These are phyloP conservation scores for Crucibulum laeve DNA, from an alignment of 768 basidiomycete species.

Conservation along the genomic window DNA sequence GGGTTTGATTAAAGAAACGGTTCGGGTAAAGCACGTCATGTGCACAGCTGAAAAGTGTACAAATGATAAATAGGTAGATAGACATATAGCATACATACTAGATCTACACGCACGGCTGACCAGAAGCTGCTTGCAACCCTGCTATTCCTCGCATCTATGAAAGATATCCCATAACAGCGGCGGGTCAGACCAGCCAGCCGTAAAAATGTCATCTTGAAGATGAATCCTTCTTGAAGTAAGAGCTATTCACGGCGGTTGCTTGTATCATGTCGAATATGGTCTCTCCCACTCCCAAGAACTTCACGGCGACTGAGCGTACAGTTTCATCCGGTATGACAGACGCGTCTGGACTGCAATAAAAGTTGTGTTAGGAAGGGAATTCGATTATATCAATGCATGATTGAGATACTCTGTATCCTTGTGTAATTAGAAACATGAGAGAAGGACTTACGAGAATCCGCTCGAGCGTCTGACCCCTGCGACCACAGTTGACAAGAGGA, in stretches of 20 bases:
- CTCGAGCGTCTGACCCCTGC: constrained; percentile 90
- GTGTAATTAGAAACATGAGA: not conserved
- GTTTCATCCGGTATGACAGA: constrained; percentile 73
- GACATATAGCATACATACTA: too few species aligned
- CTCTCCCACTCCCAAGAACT: constrained; percentile 84
- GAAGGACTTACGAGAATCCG: constrained; percentile 79
- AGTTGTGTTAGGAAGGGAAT: constrained; percentile 5
- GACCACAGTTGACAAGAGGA: constrained; percentile 82
- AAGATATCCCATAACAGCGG: too few species aligned
- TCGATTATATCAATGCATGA: too few species aligned
- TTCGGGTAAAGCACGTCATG: too few species aligned
- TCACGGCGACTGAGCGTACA: constrained; percentile 69
- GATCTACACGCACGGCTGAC: too few species aligned
- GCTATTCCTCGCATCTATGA: too few species aligned
- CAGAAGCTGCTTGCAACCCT: too few species aligned
- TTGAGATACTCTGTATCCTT: too few species aligned
- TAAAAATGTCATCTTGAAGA: constrained; percentile 3
- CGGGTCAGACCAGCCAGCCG: constrained; percentile 11
- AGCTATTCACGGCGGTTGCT: constrained; percentile 80
- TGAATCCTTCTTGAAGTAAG: constrained; percentile 68
- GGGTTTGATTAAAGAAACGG: too few species aligned
- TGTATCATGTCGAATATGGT: constrained; percentile 84
- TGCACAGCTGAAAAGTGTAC: too few species aligned
- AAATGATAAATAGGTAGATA: too few species aligned
- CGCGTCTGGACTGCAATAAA: constrained; percentile 53